Evolutionary conservation across 306 rosid species (phyloP), one percentile per base, ranked within the genome.

Genomic region (Lablab purpureus): DNA sequence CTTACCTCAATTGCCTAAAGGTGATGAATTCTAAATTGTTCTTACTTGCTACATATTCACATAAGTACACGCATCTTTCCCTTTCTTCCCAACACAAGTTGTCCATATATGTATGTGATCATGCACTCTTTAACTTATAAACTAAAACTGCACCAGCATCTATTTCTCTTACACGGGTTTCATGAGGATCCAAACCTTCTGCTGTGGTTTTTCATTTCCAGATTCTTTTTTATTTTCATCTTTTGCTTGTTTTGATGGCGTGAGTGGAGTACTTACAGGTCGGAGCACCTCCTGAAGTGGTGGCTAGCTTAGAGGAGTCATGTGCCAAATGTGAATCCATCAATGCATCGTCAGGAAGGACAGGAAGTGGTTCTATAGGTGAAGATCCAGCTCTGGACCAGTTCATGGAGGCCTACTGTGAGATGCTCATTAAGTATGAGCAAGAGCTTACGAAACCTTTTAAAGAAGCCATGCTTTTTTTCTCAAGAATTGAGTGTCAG

Each of bases 351-450:
- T 70, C 95, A 75, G 80, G 84, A 28, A 25, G 73, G 81, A 22
- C 88, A 76, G 81, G 67, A 22, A 63, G 49, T 11, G 78, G 82
- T 19, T 76, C 77, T 25, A 54, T 87, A 28, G 87, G 90, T 46
- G 90, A 84, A 84, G 90, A 87, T 81, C 90, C 90, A 37, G 94
- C 85, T 0, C 76, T 95, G 74, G 98, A 95, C 37, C 99, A 92
- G 97, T 95, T 95, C 90, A 95, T 95, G 99, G 99, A 95, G 56
- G 99, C 99, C 6, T 95, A 95, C 49, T 95, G 99, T 79, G 99
- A 95, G 91, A 95, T 95, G 99, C 90, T 95, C 23, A 87, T 83
- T 12, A 95, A 95, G 83, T 95, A 95, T 21, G 99, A 92, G 83
- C 97, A 91, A 84, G 99, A 95, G 73, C 91, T 95, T 64, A 85